Evolutionary conservation across 805 yeast species (phyloP), one percentile per base, ranked within the genome.

Genomic region (Osmozyma mogii): DNA sequence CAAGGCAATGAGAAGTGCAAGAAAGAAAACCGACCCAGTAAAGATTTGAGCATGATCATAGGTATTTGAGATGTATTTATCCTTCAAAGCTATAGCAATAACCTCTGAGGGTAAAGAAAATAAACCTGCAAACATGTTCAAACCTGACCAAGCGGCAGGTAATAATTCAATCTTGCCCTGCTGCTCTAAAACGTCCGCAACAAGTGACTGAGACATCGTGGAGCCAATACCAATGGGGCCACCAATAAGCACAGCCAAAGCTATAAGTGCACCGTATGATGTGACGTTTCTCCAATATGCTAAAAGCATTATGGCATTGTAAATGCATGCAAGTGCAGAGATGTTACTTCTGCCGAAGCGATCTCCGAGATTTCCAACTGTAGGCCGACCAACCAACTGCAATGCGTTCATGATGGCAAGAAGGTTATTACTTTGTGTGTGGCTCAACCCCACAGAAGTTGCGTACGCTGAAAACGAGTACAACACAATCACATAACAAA

Each of bases 321-420:
- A 15, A 5, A 50, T 24, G 34, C 60, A 43, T n/a, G 49, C 18
- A 8, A 35, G 20, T 0, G 35, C 28, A 0, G 56, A 41, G 9
- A 51, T 36, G 36, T 72, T 73, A 31, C 59, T 42, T 17, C 74
- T 54, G 2, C 81, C 81, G 17, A 60, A 32, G 5, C 38, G 43
- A 43, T 70, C 78, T 13, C 71, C 75, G 6, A 61, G 13, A 22
- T 52, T 41, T 1, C 75, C 75, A 25, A 76, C 64, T 4, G 55
- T 28, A 2, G 75, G 56, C 22, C 82, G 54, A 5, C 81, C 81
- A 14, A 71, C 41, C 1, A 62, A 47, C 28, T 75, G 70, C 22
- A 54, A 56, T 12, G 55, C 68, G 43, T 64, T 67, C 28, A 61
- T 31, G 1, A 59, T 31, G 2, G 65, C 59, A 17, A 65, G 56